Evolutionary conservation across 192 early-diverging fungal genomes (phyloP).

Genomic region (Dispira parvispora): DNA sequence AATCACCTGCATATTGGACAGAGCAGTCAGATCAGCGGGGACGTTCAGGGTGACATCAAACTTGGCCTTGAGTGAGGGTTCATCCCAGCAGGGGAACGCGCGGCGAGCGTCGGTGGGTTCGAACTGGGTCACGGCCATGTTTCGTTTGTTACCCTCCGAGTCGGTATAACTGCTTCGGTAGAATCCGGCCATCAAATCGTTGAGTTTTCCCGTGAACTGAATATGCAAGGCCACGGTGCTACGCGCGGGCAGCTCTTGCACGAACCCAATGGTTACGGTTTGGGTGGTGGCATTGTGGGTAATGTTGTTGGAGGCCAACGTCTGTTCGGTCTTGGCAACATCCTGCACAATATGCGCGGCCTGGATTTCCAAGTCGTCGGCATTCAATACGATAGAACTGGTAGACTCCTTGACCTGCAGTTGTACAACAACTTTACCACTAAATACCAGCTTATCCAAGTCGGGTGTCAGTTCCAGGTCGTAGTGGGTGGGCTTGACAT

Average conservation of each 20-base stretch:
- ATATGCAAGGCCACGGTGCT: constrained; percentile 34
- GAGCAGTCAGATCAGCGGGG: constrained; percentile 49
- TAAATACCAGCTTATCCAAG: constrained; percentile 61
- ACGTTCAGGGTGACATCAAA: constrained; percentile 84
- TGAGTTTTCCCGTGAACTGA: constrained; percentile 45
- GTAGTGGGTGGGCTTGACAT: constrained; percentile 73
- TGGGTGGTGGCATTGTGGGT: constrained; percentile 18
- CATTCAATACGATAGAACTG: constrained; percentile 45
- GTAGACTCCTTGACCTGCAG: constrained; percentile 45
- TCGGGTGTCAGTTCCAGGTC: constrained; percentile 62
- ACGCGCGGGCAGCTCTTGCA: constrained; percentile 30
- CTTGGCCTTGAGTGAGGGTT: constrained; percentile 87
- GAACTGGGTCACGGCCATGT: constrained; percentile 89
- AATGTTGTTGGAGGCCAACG: constrained; percentile 11
- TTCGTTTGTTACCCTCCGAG: constrained; percentile 34
- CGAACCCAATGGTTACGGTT: constrained; percentile 35
- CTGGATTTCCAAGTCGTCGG: constrained; percentile 44
- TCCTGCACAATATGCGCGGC: constrained; percentile 24
- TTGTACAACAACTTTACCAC: constrained; percentile 59
- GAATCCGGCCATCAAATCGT: constrained; percentile 88
- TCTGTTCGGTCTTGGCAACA: constrained; percentile 32
- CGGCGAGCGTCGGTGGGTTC: constrained; percentile 82
- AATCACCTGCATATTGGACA: constrained; percentile 84
- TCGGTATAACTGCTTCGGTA: constrained; percentile 71
- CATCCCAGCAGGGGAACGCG: constrained; percentile 95